Conservation (phyloP, 2,329 filamentous ascomycete genomes). For the Fusarium avenaceum region DNA sequence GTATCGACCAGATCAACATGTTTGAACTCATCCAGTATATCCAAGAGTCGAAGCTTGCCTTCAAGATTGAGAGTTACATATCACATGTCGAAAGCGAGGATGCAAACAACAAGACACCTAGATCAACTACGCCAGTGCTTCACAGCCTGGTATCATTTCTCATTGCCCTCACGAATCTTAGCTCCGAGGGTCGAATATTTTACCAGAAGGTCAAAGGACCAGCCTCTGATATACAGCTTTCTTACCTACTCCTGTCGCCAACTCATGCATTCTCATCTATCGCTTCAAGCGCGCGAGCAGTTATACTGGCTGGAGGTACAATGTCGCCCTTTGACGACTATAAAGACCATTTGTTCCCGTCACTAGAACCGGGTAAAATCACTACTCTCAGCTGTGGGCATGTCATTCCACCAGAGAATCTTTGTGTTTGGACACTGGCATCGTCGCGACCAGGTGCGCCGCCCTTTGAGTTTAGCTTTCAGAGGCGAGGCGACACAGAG, state of each 20-base stretch:
- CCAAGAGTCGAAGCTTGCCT: conserved; percentile 90
- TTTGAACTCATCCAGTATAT: conserved; percentile 90
- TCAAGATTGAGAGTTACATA: conserved; percentile 93
- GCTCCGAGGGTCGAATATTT: conserved; percentile 76
- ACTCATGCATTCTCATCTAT: conserved; percentile 92
- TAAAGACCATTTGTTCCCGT: conserved; percentile 85
- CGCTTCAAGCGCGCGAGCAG: conserved; percentile 84
- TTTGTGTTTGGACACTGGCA: conserved; percentile 81
- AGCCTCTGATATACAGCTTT: conserved; percentile 70
- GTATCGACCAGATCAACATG: conserved; percentile 94
- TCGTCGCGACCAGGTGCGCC: conserved; percentile 57
- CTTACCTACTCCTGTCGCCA: conserved; percentile 90
- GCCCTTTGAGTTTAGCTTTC: conserved; percentile 89
- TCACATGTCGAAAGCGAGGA: conserved; percentile 69
- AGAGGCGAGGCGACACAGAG: conserved; percentile 75
- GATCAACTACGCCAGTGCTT: conserved; percentile 62
- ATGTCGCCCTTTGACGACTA: conserved; percentile 99
- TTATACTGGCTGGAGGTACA: conserved; percentile 93
- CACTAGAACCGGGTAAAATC: conserved; percentile 72
- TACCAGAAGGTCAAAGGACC: conserved; percentile 63
- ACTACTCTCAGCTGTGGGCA: conserved; percentile 92
- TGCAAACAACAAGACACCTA: conserved; percentile 44
- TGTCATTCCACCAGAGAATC: conserved; percentile 85
- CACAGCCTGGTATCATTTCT: conserved; percentile 75
- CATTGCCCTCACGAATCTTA: conserved; percentile 86